phyloP scores from a whole-genome alignment of 352 stramenopile species.

The Aphanomyces stellatus region DNA sequence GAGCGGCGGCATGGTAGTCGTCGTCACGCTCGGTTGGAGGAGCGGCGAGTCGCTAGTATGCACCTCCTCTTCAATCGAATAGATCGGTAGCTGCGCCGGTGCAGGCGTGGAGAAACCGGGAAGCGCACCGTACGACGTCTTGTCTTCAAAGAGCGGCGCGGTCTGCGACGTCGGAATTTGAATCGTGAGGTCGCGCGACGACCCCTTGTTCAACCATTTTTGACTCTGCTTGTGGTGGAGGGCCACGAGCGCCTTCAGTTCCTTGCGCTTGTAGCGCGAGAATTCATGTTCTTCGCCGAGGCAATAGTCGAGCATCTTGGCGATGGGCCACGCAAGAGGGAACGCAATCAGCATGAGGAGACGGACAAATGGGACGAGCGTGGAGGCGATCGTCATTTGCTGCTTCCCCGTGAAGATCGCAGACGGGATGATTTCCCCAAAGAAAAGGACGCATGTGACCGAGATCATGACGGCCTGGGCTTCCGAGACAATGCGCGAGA shows the following conservation, averaged over 20 bases:
- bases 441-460: constrained; percentile 76
- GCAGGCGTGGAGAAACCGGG: not conserved
- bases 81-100: not conserved
- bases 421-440: constrained; percentile 81
- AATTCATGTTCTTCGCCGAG: constrained; percentile 35
- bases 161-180: not conserved
- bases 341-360: constrained; percentile 51
- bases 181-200: not conserved
- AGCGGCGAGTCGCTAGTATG: not conserved
- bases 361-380: constrained; percentile 47
- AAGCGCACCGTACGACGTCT: not conserved
- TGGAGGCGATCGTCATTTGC: constrained; percentile 54
- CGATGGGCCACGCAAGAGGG: constrained; percentile 65
- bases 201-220: not conserved
- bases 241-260: constrained; percentile 47
- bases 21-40: not conserved
- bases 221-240: constrained; percentile 21
- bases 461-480: constrained; percentile 62
- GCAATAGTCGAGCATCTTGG: constrained; percentile 46
- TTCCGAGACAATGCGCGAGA: constrained; percentile 45
- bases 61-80: not conserved
- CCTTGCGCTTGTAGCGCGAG: constrained; percentile 37
- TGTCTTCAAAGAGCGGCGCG: not conserved
- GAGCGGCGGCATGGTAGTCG: not conserved
- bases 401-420: constrained; percentile 81